These are phyloP conservation scores for Heliocybe sulcata DNA, from an alignment of 1,284 basidiomycete genomes.

Conservation along the genomic window DNA sequence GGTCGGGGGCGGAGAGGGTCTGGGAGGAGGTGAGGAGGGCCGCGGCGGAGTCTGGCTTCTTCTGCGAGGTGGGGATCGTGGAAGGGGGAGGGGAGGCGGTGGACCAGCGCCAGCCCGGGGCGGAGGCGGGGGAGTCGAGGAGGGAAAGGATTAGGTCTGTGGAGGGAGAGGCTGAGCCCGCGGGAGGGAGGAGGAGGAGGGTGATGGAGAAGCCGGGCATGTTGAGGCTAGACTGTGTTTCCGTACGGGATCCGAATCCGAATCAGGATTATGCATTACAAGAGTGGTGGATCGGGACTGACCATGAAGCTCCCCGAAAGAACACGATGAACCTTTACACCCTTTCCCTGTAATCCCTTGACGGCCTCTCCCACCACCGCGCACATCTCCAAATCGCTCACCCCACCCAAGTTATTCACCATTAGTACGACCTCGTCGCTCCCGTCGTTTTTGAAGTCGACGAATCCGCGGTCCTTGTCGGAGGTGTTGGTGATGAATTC, in stretches of 20 bases:
- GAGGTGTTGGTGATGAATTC: conserved; percentile 65
- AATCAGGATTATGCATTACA: not conserved
- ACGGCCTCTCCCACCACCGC: conserved; percentile 62
- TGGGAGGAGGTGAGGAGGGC: not conserved
- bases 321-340: conserved; percentile 56
- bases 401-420: conserved; percentile 79
- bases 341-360: conserved; percentile 43
- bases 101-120: conserved; percentile 83
- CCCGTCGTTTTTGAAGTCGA: conserved; percentile 67
- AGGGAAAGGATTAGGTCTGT: conserved; percentile 58
- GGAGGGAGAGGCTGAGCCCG: conserved; percentile 26
- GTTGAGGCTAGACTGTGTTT: conserved; percentile 81
- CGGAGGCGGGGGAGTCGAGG: conserved; percentile 69
- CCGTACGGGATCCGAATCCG: not conserved
- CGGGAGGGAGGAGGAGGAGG: conserved; percentile 68
- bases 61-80: conserved; percentile 9
- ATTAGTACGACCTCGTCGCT: conserved; percentile 62
- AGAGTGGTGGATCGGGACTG: conserved; percentile 11
- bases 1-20: conserved; percentile 34
- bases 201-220: conserved; percentile 95
- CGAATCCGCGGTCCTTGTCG: conserved; percentile 81
- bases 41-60: no score
- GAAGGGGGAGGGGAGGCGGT: conserved; percentile 31
- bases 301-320: conserved; percentile 84
- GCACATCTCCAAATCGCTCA: conserved; percentile 82